Percentiles rank a stretch among this genome's conserved stretches.
phyloP scores from a whole-genome alignment of 2,329 filamentous ascomycete genomes.

The Colletotrichum plurivorum region DNA sequence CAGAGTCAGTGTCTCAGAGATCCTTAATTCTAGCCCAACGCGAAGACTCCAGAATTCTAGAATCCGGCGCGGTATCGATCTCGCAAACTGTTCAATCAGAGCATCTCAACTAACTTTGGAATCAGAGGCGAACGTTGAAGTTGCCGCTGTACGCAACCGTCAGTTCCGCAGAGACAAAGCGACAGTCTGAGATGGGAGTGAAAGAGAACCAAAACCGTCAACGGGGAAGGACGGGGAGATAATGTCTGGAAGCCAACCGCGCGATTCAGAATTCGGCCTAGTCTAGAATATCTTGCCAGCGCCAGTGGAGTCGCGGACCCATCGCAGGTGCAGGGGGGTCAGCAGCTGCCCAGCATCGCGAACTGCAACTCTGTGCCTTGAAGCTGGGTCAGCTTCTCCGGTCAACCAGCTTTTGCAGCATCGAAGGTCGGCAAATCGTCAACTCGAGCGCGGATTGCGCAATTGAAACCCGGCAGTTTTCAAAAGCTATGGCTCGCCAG shows the following conservation, averaged over 20 bases:
- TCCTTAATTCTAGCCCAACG: neutral
- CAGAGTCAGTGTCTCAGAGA: neutral
- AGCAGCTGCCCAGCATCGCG: neutral
- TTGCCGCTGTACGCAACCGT: neutral
- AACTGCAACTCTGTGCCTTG: neutral
- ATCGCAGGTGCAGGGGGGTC: neutral
- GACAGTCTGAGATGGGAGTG: neutral
- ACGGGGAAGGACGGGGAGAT: constrained; percentile 27
- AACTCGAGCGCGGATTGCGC: constrained; percentile 1
- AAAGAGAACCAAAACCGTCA: neutral
- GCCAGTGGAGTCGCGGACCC: neutral
- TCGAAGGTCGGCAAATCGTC: neutral
- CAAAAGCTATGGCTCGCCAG: neutral
- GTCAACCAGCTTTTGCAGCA: constrained; percentile 8
- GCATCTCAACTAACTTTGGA: neutral
- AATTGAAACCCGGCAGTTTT: constrained; percentile 6
- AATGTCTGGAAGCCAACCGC: neutral
- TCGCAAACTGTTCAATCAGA: neutral
- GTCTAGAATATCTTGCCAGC: neutral
- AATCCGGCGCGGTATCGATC: neutral
- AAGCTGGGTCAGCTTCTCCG: constrained; percentile 12
- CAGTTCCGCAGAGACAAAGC: neutral
- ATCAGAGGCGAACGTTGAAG: neutral
- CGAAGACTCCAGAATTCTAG: neutral
- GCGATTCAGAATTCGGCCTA: constrained; percentile 3